Evolutionary conservation across 106 monocot species (phyloP), one percentile per base, ranked within the genome.

Genomic region (Dioscorea alata): DNA sequence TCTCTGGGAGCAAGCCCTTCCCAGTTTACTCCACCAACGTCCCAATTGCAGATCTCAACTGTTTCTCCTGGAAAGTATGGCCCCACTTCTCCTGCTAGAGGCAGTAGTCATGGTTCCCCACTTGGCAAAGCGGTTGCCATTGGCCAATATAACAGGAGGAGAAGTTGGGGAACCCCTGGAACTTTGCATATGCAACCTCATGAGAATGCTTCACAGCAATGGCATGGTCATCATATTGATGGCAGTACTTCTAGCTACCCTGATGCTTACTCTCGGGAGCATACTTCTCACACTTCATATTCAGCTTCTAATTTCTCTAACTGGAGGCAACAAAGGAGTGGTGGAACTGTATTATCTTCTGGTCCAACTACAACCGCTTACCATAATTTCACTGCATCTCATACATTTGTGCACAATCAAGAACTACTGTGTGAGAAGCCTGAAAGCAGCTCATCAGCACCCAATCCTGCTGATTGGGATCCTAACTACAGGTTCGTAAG

Each of bases 1-100:
- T 85, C 99, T 52, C 79, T 99, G 9, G 99, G 99, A 59, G 93
- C 71, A 35, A 99, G 99, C 73, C 99, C 99, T n/a, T 89, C 96
- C 13, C 96, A 97, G 50, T 97, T 82, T 79, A 89, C 92, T 32
- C 88, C 95, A 65, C 94, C 90, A 57, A 82, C 73, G 34, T 80
- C 88, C 48, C 95, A 95, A 51, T 77, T 88, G 69, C 85, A 82
- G 66, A 66, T 86, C 58, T 62, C 86, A 51, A 61, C 61, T 66
- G 63, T 69, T 83, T 85, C 94, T 61, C 85, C 83, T 60, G 88
- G 85, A 71, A 88, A 83, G 66, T 90, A 84, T 79, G 90, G 85
- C 4, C 73, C 89, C 24, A 82, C 83, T 61, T 89, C 97, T 76
- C 89, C 96, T 54, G 80, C 82, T 58, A 89, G 92, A 61, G 82